Conservation (phyloP, 441 rosid genomes). For the Pelargonium citronellum region DNA sequence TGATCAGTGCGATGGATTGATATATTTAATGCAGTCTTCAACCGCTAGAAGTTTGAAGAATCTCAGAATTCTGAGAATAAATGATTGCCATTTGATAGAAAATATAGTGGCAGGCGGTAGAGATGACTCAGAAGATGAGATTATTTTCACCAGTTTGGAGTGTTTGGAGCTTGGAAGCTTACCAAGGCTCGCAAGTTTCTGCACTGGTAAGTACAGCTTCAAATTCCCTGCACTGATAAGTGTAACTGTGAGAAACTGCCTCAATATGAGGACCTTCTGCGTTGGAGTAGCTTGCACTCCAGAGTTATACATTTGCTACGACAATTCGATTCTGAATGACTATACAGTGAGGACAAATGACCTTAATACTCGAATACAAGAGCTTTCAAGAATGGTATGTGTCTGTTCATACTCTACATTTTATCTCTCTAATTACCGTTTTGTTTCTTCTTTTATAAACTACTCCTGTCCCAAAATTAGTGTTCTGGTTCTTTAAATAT, state of each 20-base stretch:
- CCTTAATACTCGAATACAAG: neutral
- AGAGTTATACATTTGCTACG: neutral
- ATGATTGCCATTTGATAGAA: slow-evolving; percentile 18
- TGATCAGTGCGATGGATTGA: slow-evolving; percentile 21
- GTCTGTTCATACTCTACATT: too few species aligned
- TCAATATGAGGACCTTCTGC: slow-evolving; percentile 22
- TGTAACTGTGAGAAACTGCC: slow-evolving; percentile 19
- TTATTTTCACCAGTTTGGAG: slow-evolving; percentile 19
- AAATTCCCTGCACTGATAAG: slow-evolving; percentile 21
- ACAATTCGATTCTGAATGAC: too few species aligned
- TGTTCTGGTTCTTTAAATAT: too few species aligned
- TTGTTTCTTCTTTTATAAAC: too few species aligned
- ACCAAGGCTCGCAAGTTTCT: slow-evolving; percentile 26
- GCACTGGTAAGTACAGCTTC: neutral
- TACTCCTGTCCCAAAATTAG: too few species aligned
- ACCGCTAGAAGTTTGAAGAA: slow-evolving; percentile 25
- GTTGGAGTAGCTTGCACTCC: neutral
- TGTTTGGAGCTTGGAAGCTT: slow-evolving; percentile 17
- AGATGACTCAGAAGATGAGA: neutral
- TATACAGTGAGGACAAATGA: neutral
- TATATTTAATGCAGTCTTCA: slow-evolving; percentile 18
- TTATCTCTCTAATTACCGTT: neutral
- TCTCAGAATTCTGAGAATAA: slow-evolving; percentile 21
- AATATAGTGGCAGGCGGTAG: slow-evolving; percentile 14
- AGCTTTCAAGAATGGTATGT: neutral